Percentiles rank a stretch among this genome's conserved stretches.
Evolutionary conservation across 176 grass and related monocot genomes (phyloP).

Genomic region (Tuctoria greenei): DNA sequence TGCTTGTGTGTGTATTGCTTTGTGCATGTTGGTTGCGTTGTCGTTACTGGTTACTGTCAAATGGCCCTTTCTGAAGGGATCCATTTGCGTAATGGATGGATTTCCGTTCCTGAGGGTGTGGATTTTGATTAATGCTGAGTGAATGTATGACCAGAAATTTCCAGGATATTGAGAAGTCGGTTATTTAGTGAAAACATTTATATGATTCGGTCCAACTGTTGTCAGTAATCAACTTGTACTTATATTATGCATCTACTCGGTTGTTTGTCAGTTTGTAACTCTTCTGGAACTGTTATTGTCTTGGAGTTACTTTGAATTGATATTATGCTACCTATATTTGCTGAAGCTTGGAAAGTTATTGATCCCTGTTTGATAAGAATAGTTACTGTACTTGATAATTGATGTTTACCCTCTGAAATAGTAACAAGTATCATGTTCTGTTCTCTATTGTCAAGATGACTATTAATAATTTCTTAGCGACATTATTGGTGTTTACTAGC

Average conservation of each 20-base stretch:
- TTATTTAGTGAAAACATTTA: not conserved
- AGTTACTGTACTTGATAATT: not conserved
- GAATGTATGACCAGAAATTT: not conserved
- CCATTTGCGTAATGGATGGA: not conserved
- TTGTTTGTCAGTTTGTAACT: not conserved
- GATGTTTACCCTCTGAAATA: not conserved
- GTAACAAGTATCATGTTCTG: not conserved
- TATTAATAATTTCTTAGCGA: not conserved
- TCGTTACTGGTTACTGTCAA: too few species aligned
- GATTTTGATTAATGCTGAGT: not conserved
- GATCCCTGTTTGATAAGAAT: not conserved
- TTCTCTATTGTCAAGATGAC: not conserved
- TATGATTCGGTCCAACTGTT: not conserved
- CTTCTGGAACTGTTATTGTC: not conserved
- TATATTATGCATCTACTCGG: not conserved
- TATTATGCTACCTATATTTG: not conserved
- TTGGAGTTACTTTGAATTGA: constrained; percentile 9
- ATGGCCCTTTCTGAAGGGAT: too few species aligned
- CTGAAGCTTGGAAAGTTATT: not conserved
- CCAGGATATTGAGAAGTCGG: not conserved
- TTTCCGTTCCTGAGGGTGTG: not conserved
- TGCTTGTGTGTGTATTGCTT: not conserved
- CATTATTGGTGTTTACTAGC: not conserved
- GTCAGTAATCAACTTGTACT: not conserved
- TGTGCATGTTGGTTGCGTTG: not conserved